Evolutionary conservation across 139 green algal genomes (phyloP).

Genomic region (Edaphochlamys debaryana): DNA sequence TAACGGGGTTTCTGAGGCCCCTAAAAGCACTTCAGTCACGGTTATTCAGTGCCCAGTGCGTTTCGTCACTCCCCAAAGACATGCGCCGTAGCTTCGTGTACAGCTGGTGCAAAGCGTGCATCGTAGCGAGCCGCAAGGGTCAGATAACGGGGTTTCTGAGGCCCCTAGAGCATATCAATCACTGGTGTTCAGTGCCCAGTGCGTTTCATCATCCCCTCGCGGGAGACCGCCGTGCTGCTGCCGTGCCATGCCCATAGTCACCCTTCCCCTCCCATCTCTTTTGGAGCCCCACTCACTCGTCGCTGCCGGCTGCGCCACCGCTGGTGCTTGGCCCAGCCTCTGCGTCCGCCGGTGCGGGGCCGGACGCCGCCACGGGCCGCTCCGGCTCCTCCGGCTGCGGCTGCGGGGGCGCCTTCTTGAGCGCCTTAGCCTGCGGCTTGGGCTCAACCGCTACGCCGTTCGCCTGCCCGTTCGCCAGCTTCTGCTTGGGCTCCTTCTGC

Average conservation of each 20-base stretch:
- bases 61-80: constrained; percentile 56
- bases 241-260: too few species aligned
- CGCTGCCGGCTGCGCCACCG: too few species aligned
- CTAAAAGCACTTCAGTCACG: constrained; percentile 41
- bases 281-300: too few species aligned
- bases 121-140: background rate
- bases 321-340: too few species aligned
- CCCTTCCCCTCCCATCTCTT: too few species aligned
- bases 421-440: background rate
- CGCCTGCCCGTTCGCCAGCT: too few species aligned
- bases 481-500: too few species aligned
- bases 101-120: background rate
- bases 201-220: constrained; percentile 64
- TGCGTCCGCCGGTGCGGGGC: background rate
- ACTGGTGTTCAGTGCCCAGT: constrained; percentile 72
- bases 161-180: constrained; percentile 51
- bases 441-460: too few species aligned
- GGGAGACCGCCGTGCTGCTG: too few species aligned
- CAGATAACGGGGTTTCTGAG: constrained; percentile 71
- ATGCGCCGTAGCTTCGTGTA: background rate
- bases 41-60: constrained; percentile 74
- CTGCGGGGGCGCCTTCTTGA: too few species aligned
- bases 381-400: too few species aligned
- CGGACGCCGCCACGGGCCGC: too few species aligned
- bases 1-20: constrained; percentile 74